phyloP scores from a whole-genome alignment of 495 filamentous ascomycete species.

The Immersiella caudata region DNA sequence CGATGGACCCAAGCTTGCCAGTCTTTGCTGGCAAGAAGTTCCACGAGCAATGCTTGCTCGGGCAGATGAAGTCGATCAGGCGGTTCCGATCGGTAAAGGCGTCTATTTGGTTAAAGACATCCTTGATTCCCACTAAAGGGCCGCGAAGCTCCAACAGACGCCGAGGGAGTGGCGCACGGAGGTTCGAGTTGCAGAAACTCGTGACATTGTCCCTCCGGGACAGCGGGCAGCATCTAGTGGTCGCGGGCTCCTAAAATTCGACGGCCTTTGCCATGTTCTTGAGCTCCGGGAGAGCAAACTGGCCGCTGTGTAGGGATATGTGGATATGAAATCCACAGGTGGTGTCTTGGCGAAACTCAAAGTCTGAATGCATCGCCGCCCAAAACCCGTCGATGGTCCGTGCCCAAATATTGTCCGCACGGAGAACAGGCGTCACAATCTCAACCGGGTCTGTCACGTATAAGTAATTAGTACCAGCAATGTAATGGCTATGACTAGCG shows the following conservation, averaged over 20 bases:
- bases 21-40: conserved; percentile 9
- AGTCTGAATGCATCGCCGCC: conserved; percentile 15
- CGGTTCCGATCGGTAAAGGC: conserved; percentile 8
- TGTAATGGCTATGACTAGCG: conserved; percentile 9
- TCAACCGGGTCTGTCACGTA: conserved; percentile 15
- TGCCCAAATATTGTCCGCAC: conserved; percentile 14
- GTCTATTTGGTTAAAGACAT: conserved; percentile 9
- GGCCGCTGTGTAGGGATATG: conserved; percentile 8
- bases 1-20: conserved; percentile 9
- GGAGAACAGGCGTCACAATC: conserved; percentile 15
- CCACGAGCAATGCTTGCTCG: conserved; percentile 9
- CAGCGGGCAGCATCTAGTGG: conserved; percentile 9
- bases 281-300: conserved; percentile 9
- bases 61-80: conserved; percentile 10
- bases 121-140: conserved; percentile 8
- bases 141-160: conserved; percentile 5
- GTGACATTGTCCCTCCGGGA: conserved; percentile 10
- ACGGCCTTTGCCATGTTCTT: conserved; percentile 10
- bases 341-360: conserved; percentile 15
- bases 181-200: conserved; percentile 10
- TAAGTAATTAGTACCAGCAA: conserved; percentile 12
- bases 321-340: conserved; percentile 11
- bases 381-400: conserved; percentile 16
- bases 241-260: conserved; percentile 7
- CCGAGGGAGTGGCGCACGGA: conserved; percentile 9